A percentile compares a stretch with the other conserved stretches of the same genome.
These are phyloP conservation scores for Rasamsonia emersonii DNA, from an alignment of 2,329 filamentous ascomycete genomes.

Conservation along the genomic window DNA sequence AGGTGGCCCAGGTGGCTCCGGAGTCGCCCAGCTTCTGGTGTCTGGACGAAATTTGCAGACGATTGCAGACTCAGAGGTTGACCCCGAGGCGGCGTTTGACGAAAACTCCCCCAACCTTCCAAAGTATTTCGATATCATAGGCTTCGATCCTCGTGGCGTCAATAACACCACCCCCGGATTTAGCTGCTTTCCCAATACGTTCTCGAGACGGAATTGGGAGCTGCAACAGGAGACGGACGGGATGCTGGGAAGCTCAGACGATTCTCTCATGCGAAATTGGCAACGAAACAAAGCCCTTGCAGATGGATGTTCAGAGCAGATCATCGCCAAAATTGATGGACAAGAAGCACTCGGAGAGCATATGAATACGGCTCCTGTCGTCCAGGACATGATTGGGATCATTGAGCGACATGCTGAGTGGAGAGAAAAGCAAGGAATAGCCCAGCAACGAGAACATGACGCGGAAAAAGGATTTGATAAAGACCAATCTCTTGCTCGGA, in stretches of 20 bases:
- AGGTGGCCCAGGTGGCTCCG: conserved; percentile 39
- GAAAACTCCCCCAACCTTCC: neutral
- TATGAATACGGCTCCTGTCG: conserved; percentile 25
- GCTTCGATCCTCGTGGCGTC: conserved; percentile 38
- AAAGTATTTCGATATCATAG: conserved; percentile 35
- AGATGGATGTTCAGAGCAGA: conserved; percentile 19
- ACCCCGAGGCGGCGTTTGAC: conserved; percentile 8
- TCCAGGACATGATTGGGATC: conserved; percentile 28
- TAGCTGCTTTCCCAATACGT: conserved; percentile 30
- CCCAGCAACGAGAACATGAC: conserved; percentile 14
- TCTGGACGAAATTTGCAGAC: conserved; percentile 28
- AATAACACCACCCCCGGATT: conserved; percentile 33
- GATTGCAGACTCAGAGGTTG: conserved; percentile 26
- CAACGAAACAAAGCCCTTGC: conserved; percentile 24
- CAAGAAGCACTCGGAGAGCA: conserved; percentile 23
- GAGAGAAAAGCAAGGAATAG: conserved; percentile 24
- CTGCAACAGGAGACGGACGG: conserved; percentile 27
- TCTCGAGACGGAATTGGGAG: conserved; percentile 23
- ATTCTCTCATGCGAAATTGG: conserved; percentile 25
- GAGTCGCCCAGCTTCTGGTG: conserved; percentile 25
- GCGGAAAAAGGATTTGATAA: conserved; percentile 12
- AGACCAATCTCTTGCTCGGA: conserved; percentile 13
- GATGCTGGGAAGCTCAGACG: conserved; percentile 23
- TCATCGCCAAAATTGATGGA: conserved; percentile 11
- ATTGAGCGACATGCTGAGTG: conserved; percentile 32